These are phyloP conservation scores for Fusarium keratoplasticum DNA, from an alignment of 2,329 filamentous ascomycete genomes.

Conservation along the genomic window DNA sequence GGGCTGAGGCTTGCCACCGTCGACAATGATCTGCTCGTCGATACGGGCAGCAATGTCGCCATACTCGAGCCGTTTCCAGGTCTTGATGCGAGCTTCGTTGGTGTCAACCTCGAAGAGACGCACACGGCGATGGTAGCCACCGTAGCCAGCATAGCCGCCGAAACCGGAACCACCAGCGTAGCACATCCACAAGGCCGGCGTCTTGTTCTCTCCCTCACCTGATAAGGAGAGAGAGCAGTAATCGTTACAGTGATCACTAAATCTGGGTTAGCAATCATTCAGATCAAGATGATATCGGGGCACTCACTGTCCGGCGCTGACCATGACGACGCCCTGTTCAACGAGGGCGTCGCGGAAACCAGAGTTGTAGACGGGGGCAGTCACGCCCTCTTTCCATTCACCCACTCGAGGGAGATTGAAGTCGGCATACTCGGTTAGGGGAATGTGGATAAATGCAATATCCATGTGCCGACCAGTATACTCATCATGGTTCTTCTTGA, in stretches of 20 bases:
- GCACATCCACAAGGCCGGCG: constrained; percentile 93
- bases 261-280: constrained; percentile 38
- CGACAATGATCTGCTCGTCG: constrained; percentile 75
- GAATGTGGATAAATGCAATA: constrained; percentile 97
- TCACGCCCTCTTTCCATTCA: constrained; percentile 83
- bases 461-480: constrained; percentile 96
- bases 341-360: constrained; percentile 93
- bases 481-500: constrained; percentile 82
- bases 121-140: constrained; percentile 83
- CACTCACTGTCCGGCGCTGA: constrained; percentile 89
- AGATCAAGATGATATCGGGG: neutral
- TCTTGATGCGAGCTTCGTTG: constrained; percentile 87
- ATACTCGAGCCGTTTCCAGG: constrained; percentile 89
- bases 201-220: constrained; percentile 57
- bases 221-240: constrained; percentile 81
- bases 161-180: constrained; percentile 94
- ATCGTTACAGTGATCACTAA: constrained; percentile 92
- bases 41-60: constrained; percentile 65
- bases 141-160: constrained; percentile 94
- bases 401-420: constrained; percentile 70
- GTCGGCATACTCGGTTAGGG: constrained; percentile 86
- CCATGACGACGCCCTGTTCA: constrained; percentile 85
- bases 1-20: constrained; percentile 62
- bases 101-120: constrained; percentile 94
- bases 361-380: constrained; percentile 89